Percentiles rank a stretch among this genome's conserved stretches.
Conservation (phyloP, 129 eudicot species). For the Rutidosis leptorrhynchoides region DNA sequence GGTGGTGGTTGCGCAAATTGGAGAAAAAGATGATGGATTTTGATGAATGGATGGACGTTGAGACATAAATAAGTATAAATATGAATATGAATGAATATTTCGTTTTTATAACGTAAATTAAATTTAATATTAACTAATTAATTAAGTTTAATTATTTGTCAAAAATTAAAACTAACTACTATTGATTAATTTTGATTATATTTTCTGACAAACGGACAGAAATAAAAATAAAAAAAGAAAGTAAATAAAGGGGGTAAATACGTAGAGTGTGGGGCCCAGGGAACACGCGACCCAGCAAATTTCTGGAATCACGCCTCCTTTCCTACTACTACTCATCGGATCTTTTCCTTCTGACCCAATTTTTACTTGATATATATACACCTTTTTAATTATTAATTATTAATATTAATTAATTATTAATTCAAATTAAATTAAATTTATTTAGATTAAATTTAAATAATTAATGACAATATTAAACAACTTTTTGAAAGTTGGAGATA, state of each 20-base stretch:
- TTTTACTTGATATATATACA: too few relatives aligned
- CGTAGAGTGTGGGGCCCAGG: conserved; percentile 33
- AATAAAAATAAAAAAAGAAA: background rate
- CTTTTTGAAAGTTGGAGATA: too few relatives aligned
- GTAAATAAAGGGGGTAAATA: conserved; percentile 36
- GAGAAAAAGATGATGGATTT: conserved; percentile 11
- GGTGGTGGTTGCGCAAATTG: conserved; percentile 28
- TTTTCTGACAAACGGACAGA: conserved; percentile 32
- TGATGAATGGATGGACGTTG: conserved; percentile 25
- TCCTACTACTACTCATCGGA: conserved; percentile 28
- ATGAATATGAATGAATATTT: background rate
- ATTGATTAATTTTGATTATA: too few relatives aligned
- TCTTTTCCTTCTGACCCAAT: background rate
- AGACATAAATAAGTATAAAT: conserved; percentile 27
- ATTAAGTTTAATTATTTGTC: too few relatives aligned
- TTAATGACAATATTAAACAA: too few relatives aligned
- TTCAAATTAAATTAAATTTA: too few relatives aligned
- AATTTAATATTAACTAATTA: background rate
- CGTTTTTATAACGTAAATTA: conserved; percentile 21
- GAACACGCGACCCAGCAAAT: conserved; percentile 40
- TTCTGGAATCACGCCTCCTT: conserved; percentile 43
- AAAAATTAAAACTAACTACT: too few relatives aligned
- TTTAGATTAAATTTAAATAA: too few relatives aligned
- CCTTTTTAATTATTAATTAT: too few relatives aligned
- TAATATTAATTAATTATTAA: too few relatives aligned